Evolutionary conservation across 2,329 filamentous ascomycete species (phyloP), one percentile per base, ranked within the genome.

Genomic region (Penicillium sp.): DNA sequence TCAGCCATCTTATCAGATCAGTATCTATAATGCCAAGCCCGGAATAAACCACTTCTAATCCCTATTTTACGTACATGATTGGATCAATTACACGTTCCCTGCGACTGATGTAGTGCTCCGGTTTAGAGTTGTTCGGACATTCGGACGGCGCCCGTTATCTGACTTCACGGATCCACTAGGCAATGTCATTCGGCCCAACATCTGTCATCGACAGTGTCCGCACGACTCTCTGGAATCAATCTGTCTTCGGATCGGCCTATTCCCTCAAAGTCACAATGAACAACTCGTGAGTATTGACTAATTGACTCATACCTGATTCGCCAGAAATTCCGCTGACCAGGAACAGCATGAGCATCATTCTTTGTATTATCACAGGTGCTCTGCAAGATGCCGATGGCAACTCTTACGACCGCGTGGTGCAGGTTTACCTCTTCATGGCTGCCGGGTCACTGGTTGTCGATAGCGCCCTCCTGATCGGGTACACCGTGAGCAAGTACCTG

Each of bases 201-300:
- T 76, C 80, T 3, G 84, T 87, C 56, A 85, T 87, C 52, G 85
- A 87, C 64, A 76, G 81, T 22, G 84, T 87, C 26, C 82, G 85
- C 16, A 86, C 84, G 0, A 79, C 79, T 0, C 80, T 87, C 69
- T 86, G 83, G 81, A 77, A 85, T 26, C 81, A 84, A 55, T 81
- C 81, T 2, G 81, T 85, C 0, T 87, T 87, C 56, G 85, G 84
- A 0, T 81, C 83, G 0, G 85, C 81, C 0, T 87, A 87, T 57
- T 78, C 83, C 1, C 69, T 86, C 55, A 87, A 87, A 57, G 80
- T 87, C 35, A 82, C 82, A 22, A 82, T 86, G 65, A 87, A 87
- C 65, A 87, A 87, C 54, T 74, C 76, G 77, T 78, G 64, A 53
- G 74, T 27, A 4, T 16, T 10, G 7, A 31, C 6, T 14, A 13